Evolutionary conservation across 768 basidiomycete genomes (phyloP).

Genomic region (Collybiopsis confluens): DNA sequence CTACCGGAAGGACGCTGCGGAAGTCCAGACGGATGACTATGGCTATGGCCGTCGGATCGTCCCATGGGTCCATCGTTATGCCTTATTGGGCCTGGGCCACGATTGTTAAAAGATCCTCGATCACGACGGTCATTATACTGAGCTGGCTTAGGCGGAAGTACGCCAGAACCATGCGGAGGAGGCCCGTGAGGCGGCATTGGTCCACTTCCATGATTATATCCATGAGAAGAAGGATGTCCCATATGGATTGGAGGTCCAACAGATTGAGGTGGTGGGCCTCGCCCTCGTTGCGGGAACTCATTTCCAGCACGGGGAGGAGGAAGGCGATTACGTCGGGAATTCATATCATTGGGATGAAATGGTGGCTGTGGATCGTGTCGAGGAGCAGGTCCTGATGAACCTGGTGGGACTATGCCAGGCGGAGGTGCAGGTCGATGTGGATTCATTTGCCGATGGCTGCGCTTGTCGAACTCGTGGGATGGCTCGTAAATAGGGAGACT

Average conservation of each 20-base stretch:
- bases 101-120: neutral
- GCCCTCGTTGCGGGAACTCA: too few relatives aligned
- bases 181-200: neutral
- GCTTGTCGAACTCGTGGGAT: constrained; percentile 80
- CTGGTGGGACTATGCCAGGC: neutral
- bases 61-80: neutral
- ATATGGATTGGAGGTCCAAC: too few relatives aligned
- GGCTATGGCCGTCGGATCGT: neutral
- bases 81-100: neutral
- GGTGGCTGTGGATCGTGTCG: neutral
- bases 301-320: neutral
- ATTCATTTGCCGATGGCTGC: constrained; percentile 43
- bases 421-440: neutral
- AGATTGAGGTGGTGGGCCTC: too few relatives aligned
- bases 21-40: neutral
- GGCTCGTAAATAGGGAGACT: constrained; percentile 77
- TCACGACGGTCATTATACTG: neutral
- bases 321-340: neutral
- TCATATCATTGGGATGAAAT: neutral
- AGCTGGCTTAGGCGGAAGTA: neutral
- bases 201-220: too few relatives aligned
- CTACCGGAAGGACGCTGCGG: neutral
- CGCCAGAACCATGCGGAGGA: neutral
- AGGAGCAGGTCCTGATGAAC: neutral
- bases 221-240: too few relatives aligned